Evolutionary conservation across 2,329 filamentous ascomycete species (phyloP).

Genomic region (Ceratocystis papillata): DNA sequence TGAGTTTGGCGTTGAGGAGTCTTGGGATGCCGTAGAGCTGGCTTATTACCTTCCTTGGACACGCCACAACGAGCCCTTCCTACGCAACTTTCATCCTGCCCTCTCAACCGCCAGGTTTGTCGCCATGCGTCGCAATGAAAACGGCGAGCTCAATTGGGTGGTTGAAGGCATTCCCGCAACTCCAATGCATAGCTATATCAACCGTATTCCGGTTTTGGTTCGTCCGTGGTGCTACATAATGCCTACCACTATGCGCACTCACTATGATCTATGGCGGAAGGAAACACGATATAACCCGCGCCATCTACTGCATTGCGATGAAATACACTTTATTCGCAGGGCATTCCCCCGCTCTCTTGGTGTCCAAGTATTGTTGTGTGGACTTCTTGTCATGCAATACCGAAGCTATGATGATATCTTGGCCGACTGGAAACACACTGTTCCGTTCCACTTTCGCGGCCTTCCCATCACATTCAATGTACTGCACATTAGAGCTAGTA

Average conservation of each 20-base stretch:
- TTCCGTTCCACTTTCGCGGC: slow-evolving; percentile 16
- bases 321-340: slow-evolving; percentile 4
- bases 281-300: slow-evolving; percentile 11
- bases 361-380: slow-evolving; percentile 15
- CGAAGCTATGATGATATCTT: slow-evolving; percentile 12
- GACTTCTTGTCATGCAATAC: slow-evolving; percentile 16
- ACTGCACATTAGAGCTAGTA: slow-evolving; percentile 13
- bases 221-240: slow-evolving; percentile 20
- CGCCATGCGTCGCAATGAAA: slow-evolving; percentile 10
- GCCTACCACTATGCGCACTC: background rate
- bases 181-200: background rate
- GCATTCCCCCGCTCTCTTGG: slow-evolving; percentile 15
- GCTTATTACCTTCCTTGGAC: background rate
- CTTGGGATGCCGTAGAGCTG: slow-evolving; percentile 5
- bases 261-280: slow-evolving; percentile 11
- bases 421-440: slow-evolving; percentile 15
- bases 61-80: background rate
- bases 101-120: slow-evolving; percentile 1
- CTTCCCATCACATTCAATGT: slow-evolving; percentile 17
- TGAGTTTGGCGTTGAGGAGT: background rate
- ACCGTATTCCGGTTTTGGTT: slow-evolving; percentile 10
- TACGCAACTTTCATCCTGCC: slow-evolving; percentile 15
- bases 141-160: slow-evolving; percentile 3
- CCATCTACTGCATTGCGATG: slow-evolving; percentile 11
- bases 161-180: slow-evolving; percentile 11